These are phyloP conservation scores for Talaromyces sp. DNA, from an alignment of 2,329 filamentous ascomycete genomes.

Conservation along the genomic window DNA sequence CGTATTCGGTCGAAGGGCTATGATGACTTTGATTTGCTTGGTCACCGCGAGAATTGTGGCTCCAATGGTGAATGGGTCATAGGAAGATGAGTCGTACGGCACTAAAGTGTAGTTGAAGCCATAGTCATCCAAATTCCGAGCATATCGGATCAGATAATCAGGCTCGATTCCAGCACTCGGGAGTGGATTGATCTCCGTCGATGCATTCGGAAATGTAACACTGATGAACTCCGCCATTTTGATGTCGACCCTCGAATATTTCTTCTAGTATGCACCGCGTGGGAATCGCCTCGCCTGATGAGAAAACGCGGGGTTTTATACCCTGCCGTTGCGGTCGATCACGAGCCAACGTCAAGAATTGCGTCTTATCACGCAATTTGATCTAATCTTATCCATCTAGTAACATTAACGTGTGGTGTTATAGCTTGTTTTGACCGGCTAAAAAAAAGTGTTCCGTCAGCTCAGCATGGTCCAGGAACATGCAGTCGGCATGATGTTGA, in stretches of 20 bases:
- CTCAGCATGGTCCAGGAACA: not conserved
- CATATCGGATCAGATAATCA: slow-evolving; percentile 55
- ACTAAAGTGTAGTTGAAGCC: slow-evolving; percentile 60
- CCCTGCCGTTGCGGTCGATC: not conserved
- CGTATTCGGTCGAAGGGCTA: slow-evolving; percentile 60
- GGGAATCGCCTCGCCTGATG: not conserved
- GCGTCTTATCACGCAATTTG: slow-evolving; percentile 10
- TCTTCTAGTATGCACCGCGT: not conserved
- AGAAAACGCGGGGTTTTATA: not conserved
- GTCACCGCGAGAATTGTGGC: slow-evolving; percentile 56
- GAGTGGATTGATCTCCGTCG: slow-evolving; percentile 54
- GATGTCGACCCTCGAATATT: not conserved
- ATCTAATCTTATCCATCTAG: slow-evolving; percentile 1
- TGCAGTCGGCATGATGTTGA: not conserved
- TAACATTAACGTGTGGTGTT: not conserved
- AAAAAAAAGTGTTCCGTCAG: no score
- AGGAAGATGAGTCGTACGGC: slow-evolving; percentile 56
- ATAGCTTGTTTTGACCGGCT: not conserved
- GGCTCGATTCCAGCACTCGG: slow-evolving; percentile 53
- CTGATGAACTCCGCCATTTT: slow-evolving; percentile 54
- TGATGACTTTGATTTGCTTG: slow-evolving; percentile 59
- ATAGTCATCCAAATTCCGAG: slow-evolving; percentile 57
- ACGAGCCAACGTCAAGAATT: not conserved
- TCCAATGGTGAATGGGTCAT: slow-evolving; percentile 57
- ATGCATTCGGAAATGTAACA: slow-evolving; percentile 55